These are phyloP conservation scores for Blastomyces emzantsi DNA, from an alignment of 2,329 filamentous ascomycete species.

Conservation along the genomic window DNA sequence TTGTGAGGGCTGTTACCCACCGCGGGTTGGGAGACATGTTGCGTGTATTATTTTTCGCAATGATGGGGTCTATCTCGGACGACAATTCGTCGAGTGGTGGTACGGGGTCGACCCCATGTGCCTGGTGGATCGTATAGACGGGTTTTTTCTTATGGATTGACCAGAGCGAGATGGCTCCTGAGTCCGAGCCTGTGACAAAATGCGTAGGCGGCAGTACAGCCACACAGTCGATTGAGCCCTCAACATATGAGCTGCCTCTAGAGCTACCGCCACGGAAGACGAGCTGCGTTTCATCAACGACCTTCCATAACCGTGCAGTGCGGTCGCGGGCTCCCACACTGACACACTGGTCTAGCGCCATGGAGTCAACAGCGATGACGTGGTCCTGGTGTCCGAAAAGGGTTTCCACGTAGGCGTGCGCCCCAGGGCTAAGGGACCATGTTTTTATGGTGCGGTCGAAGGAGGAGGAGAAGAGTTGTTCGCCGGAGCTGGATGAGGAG, in stretches of 20 bases:
- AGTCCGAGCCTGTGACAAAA: slow-evolving; percentile 94
- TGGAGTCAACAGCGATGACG: slow-evolving; percentile 72
- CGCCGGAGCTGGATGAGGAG: slow-evolving; percentile 44
- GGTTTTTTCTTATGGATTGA: slow-evolving; percentile 91
- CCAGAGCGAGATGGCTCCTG: slow-evolving; percentile 80
- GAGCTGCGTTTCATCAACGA: slow-evolving; percentile 87
- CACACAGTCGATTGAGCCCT: slow-evolving; percentile 87
- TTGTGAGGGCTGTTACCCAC: slow-evolving; percentile 81
- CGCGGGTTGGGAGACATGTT: slow-evolving; percentile 56
- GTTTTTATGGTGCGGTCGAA: slow-evolving; percentile 91
- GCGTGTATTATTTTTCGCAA: slow-evolving; percentile 37
- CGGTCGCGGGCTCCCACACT: slow-evolving; percentile 86
- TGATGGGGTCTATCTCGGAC: slow-evolving; percentile 58
- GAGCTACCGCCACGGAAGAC: slow-evolving; percentile 75
- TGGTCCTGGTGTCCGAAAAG: slow-evolving; percentile 93
- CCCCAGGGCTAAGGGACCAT: slow-evolving; percentile 69
- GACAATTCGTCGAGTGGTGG: slow-evolving; percentile 60
- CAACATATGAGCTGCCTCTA: slow-evolving; percentile 45
- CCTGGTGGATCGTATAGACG: slow-evolving; percentile 65
- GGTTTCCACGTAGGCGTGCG: slow-evolving; percentile 89
- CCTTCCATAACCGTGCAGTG: slow-evolving; percentile 90
- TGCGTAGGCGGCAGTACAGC: slow-evolving; percentile 80
- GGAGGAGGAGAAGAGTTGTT: slow-evolving; percentile 85
- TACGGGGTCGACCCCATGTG: slow-evolving; percentile 74
- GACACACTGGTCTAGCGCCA: slow-evolving; percentile 79